Evolutionary conservation across 2,329 filamentous ascomycete species (phyloP), one percentile per base, ranked within the genome.

Genomic region (Trichocomaceae sp.): DNA sequence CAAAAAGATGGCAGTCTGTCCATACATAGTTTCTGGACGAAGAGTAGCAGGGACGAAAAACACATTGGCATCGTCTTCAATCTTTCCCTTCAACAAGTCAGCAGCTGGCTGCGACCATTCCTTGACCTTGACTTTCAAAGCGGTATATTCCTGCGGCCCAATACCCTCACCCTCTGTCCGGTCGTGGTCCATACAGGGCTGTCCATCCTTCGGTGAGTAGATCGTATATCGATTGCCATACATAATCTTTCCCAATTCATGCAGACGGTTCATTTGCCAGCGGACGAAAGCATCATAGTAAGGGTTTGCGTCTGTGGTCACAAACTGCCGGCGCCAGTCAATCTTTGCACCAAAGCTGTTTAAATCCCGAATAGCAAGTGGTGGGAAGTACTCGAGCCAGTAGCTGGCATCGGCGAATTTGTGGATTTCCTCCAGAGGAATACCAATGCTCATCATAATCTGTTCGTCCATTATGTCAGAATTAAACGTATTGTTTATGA

Each of bases 1-100:
- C 47, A 99, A 89, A 64, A 97, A 99, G 71, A 91, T 96, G 75
- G 89, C 95, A 3, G 85, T 95, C 73, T 97, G 93, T 41, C 95
- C 95, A 69, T 97, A 99, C 92, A 99, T 97, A 35, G 93, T 99
- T 78, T 99, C 93, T 2, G 93, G 90, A 59, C 93, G 82, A 58
- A 99, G 81, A 54, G 93, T 97, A 15, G 93, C 93, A 12, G 93
- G 88, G 12, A 97, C 83, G 65, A 97, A 87, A 76, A 86, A 97
- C 55, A 96, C 86, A 58, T 87, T 87, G 46, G 88, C 86, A 60
- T 82, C 84, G 35, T 84, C 80, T 5, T 92, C 88, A 3, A 97
- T 75, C 75, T 92, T 93, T 60, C 83, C 85, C 69, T 86, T 81
- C 56, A 97, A 74, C 52, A 82, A 76, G 61, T 86, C 82, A 60